These are phyloP conservation scores for Kwoniella bestiolae DNA, from an alignment of 768 basidiomycete species.

Conservation along the genomic window DNA sequence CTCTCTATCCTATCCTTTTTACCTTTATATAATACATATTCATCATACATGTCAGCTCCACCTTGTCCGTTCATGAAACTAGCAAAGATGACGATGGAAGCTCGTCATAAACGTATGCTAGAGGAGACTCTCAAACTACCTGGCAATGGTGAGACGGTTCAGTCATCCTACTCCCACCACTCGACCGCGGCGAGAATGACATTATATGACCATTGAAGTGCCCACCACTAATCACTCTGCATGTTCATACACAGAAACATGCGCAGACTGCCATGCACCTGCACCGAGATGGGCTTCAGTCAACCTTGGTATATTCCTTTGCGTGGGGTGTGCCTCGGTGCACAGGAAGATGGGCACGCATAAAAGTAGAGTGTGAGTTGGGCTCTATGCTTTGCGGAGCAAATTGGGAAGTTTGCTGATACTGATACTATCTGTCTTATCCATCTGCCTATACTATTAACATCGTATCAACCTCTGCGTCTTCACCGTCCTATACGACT, in stretches of 20 bases:
- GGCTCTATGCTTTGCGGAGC: too few relatives aligned
- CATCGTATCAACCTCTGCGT: too few relatives aligned
- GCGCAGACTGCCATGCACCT: slow-evolving; percentile 89
- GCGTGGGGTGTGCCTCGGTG: slow-evolving; percentile 84
- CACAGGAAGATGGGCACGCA: slow-evolving; percentile 96
- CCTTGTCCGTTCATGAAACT: slow-evolving; percentile 16
- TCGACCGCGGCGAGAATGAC: too few relatives aligned
- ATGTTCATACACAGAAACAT: slow-evolving; percentile 65
- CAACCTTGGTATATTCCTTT: slow-evolving; percentile 72
- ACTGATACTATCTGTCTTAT: background rate
- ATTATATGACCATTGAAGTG: background rate
- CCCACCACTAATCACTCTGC: background rate
- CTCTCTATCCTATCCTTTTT: background rate
- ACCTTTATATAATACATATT: background rate
- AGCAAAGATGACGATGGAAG: slow-evolving; percentile 30
- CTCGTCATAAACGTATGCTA: slow-evolving; percentile 58
- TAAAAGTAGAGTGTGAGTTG: slow-evolving; percentile 85
- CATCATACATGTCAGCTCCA: slow-evolving; percentile 1
- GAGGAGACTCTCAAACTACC: slow-evolving; percentile 72
- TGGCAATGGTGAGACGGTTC: slow-evolving; percentile 71
- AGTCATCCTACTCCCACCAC: background rate
- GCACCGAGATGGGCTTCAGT: slow-evolving; percentile 84
- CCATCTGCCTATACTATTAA: too few relatives aligned
- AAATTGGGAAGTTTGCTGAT: too few relatives aligned
- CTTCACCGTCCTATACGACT: too few relatives aligned